A percentile compares a stretch with the other conserved stretches of the same genome.
Evolutionary conservation across 495 filamentous ascomycete species (phyloP).

Genomic region (Aspergillus campestris): DNA sequence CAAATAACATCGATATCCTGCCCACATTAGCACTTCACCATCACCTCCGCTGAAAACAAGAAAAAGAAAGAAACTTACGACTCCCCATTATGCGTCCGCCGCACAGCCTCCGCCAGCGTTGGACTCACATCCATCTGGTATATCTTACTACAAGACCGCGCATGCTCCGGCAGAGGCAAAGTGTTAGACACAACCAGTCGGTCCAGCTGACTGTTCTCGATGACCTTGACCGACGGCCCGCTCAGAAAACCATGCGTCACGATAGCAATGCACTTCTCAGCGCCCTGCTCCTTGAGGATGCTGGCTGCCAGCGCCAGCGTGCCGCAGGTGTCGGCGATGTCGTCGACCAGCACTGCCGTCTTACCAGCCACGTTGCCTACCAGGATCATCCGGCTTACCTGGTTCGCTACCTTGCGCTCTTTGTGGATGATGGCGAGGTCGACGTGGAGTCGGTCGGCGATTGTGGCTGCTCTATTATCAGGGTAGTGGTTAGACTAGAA

Average conservation of each 20-base stretch:
- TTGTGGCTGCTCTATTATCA: slow-evolving; percentile 51
- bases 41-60: neutral
- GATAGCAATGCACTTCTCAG: slow-evolving; percentile 65
- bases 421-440: slow-evolving; percentile 86
- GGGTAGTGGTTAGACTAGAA: neutral
- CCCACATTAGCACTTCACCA: neutral
- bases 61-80: slow-evolving; percentile 1
- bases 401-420: slow-evolving; percentile 64
- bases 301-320: slow-evolving; percentile 85
- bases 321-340: slow-evolving; percentile 77
- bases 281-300: slow-evolving; percentile 72
- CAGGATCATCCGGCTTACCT: slow-evolving; percentile 85
- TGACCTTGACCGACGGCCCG: slow-evolving; percentile 29
- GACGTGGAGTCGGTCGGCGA: slow-evolving; percentile 72
- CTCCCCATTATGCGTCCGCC: slow-evolving; percentile 9
- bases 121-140: slow-evolving; percentile 5
- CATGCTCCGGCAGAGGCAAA: neutral
- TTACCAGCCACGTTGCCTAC: slow-evolving; percentile 66
- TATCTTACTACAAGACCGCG: slow-evolving; percentile 2
- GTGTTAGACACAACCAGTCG: slow-evolving; percentile 7
- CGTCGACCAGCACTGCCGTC: slow-evolving; percentile 72
- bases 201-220: slow-evolving; percentile 3
- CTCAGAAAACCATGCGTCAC: slow-evolving; percentile 78
- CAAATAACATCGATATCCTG: slow-evolving; percentile 1
- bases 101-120: slow-evolving; percentile 7